These are phyloP conservation scores for Pythium chondricola DNA, from an alignment of 352 stramenopile genomes.

Conservation along the genomic window DNA sequence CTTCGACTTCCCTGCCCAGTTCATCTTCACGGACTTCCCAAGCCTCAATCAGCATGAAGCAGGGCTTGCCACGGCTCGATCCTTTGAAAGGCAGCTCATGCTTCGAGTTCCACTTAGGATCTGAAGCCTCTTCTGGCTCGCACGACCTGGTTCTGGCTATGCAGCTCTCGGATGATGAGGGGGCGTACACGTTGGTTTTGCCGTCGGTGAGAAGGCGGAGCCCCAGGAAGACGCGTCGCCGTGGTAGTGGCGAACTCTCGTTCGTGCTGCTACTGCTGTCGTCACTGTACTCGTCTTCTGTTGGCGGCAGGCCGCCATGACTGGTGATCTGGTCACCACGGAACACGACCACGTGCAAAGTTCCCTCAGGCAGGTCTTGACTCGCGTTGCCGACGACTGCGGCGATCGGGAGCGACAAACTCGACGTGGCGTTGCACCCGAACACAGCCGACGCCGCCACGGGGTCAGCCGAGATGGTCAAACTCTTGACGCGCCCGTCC, in stretches of 20 bases:
- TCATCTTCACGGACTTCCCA: conserved; percentile 58
- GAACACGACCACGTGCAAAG: conserved; percentile 70
- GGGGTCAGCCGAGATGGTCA: conserved; percentile 80
- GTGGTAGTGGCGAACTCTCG: conserved; percentile 30
- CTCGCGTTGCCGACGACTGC: conserved; percentile 71
- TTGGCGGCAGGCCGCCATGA: conserved; percentile 28
- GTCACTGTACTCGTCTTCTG: conserved; percentile 48
- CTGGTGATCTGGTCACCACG: conserved; percentile 80
- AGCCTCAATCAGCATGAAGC: conserved; percentile 84
- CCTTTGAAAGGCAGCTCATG: conserved; percentile 68
- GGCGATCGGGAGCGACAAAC: conserved; percentile 76
- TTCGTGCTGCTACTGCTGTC: conserved; percentile 34
- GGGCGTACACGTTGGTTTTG: conserved; percentile 86
- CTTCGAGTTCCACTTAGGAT: conserved; percentile 81
- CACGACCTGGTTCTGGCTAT: conserved; percentile 58
- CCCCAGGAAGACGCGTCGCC: conserved; percentile 51
- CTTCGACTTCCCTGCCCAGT: conserved; percentile 39
- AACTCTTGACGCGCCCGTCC: conserved; percentile 79
- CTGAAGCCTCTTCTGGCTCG: conserved; percentile 39
- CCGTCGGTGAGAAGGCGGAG: conserved; percentile 71
- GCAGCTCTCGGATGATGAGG: conserved; percentile 67
- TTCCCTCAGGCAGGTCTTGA: conserved; percentile 74
- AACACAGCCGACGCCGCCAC: conserved; percentile 84
- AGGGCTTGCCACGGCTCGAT: conserved; percentile 68
- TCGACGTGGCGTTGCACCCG: conserved; percentile 82